phyloP scores from a whole-genome alignment of 208 protist genomes.

The Acanthamoeba triangularis region DNA sequence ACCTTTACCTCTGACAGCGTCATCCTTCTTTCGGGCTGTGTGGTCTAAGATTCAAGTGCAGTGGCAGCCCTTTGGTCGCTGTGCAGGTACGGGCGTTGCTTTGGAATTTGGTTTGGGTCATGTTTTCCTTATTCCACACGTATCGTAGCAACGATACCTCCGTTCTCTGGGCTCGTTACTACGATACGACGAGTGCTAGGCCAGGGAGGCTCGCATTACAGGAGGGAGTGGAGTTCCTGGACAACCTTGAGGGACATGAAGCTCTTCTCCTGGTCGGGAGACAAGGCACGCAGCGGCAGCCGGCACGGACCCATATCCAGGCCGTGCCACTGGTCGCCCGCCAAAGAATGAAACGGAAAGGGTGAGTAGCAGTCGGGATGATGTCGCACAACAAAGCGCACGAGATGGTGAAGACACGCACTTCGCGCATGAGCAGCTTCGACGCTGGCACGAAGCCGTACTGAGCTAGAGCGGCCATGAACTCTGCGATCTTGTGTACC shows the following conservation, averaged over 20 bases:
- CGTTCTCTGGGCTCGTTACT: too few relatives aligned
- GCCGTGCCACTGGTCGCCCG: slow-evolving; percentile 64
- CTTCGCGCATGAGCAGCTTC: background rate
- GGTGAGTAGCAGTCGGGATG: too few relatives aligned
- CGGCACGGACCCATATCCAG: slow-evolving; percentile 35
- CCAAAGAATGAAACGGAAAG: too few relatives aligned
- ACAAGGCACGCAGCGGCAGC: background rate
- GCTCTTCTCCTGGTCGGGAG: background rate
- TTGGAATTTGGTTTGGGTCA: too few relatives aligned
- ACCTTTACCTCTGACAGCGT: background rate
- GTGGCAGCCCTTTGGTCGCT: too few relatives aligned
- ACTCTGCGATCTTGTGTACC: slow-evolving; percentile 30
- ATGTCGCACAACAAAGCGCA: background rate
- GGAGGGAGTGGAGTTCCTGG: background rate
- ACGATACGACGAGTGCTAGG: too few relatives aligned
- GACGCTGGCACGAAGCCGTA: background rate
- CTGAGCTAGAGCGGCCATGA: background rate
- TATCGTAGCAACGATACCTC: too few relatives aligned
- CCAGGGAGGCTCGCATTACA: background rate
- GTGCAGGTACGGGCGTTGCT: too few relatives aligned
- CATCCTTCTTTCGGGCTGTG: too few relatives aligned
- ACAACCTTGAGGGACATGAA: background rate
- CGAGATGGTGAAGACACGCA: background rate
- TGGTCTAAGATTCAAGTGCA: too few relatives aligned
- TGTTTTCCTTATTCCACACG: too few relatives aligned